phyloP scores from a whole-genome alignment of 495 filamentous ascomycete species.

The Aspergillus carlsbadensis region DNA sequence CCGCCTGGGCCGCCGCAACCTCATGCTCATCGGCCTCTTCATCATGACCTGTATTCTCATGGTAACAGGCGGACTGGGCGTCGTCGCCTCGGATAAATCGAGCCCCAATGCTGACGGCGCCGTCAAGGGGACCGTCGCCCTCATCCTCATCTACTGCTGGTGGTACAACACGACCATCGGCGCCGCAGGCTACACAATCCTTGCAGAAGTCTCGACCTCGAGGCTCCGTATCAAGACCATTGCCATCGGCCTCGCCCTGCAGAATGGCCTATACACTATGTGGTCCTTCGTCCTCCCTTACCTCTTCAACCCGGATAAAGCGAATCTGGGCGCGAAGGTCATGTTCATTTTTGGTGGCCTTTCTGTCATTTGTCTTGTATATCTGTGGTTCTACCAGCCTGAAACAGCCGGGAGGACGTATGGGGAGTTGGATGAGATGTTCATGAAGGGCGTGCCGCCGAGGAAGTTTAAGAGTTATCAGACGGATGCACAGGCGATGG shows the following conservation, averaged over 20 bases:
- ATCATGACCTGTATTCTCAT: slow-evolving; percentile 8
- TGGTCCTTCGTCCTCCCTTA: slow-evolving; percentile 12
- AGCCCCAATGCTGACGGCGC: slow-evolving; percentile 1
- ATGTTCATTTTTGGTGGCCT: slow-evolving; percentile 12
- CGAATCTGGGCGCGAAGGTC: slow-evolving; percentile 9
- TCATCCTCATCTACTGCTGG: slow-evolving; percentile 12
- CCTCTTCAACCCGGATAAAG: slow-evolving; percentile 14
- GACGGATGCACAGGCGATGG: slow-evolving; percentile 3
- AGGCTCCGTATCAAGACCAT: slow-evolving; percentile 8
- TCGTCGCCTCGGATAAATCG: neutral
- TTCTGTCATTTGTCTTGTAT: slow-evolving; percentile 1
- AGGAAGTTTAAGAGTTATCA: slow-evolving; percentile 9
- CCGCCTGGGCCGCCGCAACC: slow-evolving; percentile 9
- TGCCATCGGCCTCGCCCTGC: slow-evolving; percentile 6
- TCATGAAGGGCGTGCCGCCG: slow-evolving; percentile 6
- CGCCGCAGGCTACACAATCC: slow-evolving; percentile 7
- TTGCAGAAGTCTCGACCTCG: slow-evolving; percentile 7
- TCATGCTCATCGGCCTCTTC: slow-evolving; percentile 8
- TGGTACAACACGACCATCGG: slow-evolving; percentile 12
- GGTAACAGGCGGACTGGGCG: slow-evolving; percentile 6
- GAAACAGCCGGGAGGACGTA: slow-evolving; percentile 5
- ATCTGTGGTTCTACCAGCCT: slow-evolving; percentile 14
- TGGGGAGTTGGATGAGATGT: slow-evolving; percentile 12
- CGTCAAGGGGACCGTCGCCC: slow-evolving; percentile 10
- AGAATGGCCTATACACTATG: slow-evolving; percentile 10